These are phyloP conservation scores for Phytophthora crassamura DNA, from an alignment of 352 stramenopile genomes.

Conservation along the genomic window DNA sequence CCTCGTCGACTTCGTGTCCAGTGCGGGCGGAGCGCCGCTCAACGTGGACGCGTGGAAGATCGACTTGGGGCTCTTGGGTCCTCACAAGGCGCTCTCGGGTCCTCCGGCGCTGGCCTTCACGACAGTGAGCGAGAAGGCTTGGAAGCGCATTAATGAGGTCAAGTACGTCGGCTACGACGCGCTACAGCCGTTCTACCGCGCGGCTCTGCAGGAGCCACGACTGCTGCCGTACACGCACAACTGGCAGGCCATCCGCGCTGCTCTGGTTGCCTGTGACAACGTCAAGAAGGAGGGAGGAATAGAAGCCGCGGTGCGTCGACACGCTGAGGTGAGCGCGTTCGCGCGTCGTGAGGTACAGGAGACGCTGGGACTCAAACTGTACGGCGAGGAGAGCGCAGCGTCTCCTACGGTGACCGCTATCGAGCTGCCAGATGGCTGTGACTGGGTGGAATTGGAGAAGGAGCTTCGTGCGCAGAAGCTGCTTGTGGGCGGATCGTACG, in stretches of 20 bases:
- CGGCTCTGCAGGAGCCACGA: conserved; percentile 38
- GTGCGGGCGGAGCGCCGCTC: conserved; percentile 43
- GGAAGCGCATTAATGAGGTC: conserved; percentile 49
- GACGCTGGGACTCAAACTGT: conserved; percentile 45
- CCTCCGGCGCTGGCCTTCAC: conserved; percentile 52
- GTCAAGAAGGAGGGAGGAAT: conserved; percentile 46
- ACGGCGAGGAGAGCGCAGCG: conserved; percentile 38
- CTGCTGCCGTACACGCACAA: conserved; percentile 66
- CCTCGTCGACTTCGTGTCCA: conserved; percentile 67
- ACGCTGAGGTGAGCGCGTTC: conserved; percentile 46
- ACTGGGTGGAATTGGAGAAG: conserved; percentile 42
- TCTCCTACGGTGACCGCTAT: conserved; percentile 61
- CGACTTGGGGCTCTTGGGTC: conserved; percentile 52
- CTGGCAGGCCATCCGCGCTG: conserved; percentile 58
- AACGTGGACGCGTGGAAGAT: conserved; percentile 53
- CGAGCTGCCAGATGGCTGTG: conserved; percentile 38
- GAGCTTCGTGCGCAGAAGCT: conserved; percentile 46
- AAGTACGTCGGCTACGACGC: conserved; percentile 62
- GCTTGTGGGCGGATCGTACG: conserved; percentile 54
- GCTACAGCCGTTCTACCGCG: conserved; percentile 50
- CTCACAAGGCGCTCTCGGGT: conserved; percentile 57
- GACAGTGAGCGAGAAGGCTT: conserved; percentile 57
- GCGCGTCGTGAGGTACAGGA: conserved; percentile 39
- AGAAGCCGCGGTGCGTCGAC: conserved; percentile 30
- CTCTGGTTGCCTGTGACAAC: conserved; percentile 45